Conservation (phyloP, 2,329 filamentous ascomycete genomes). For the Huntiella moniliformis region DNA sequence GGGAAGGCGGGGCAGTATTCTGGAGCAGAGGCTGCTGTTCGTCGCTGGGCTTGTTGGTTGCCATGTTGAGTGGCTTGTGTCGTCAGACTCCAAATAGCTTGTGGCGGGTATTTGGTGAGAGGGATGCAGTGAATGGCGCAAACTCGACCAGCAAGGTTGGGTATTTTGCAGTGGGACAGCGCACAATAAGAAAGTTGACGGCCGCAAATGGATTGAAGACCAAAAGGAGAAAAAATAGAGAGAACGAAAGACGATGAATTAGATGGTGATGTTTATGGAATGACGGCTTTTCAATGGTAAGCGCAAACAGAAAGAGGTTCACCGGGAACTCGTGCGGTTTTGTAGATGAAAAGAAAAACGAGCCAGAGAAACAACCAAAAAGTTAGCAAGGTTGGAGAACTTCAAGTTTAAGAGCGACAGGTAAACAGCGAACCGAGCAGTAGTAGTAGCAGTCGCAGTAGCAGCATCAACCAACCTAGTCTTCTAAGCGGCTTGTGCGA, state of each 20-base stretch:
- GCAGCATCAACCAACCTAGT: too few relatives aligned
- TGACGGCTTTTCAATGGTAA: too few relatives aligned
- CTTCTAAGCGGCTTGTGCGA: too few relatives aligned
- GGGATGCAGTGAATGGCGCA: background rate
- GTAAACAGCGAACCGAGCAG: background rate
- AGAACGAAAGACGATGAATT: too few relatives aligned
- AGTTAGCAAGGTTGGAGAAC: background rate
- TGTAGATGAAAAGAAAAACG: too few relatives aligned
- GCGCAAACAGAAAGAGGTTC: too few relatives aligned
- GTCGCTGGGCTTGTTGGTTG: constrained; percentile 4
- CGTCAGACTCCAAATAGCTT: background rate
- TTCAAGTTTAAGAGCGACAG: background rate
- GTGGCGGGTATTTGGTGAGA: background rate
- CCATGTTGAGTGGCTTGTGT: constrained; percentile 2
- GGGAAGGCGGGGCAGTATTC: background rate
- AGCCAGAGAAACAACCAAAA: background rate
- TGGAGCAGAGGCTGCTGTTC: constrained; percentile 10
- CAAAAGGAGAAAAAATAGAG: background rate
- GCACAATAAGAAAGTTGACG: background rate
- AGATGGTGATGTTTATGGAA: too few relatives aligned
- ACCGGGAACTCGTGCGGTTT: too few relatives aligned
- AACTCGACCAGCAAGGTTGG: background rate
- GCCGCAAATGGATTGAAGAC: background rate
- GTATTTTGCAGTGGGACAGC: background rate
- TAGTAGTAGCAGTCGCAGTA: too few relatives aligned